A percentile compares a stretch with the other conserved stretches of the same genome.
These are phyloP conservation scores for Diaporthe aspalathi DNA, from an alignment of 2,329 filamentous ascomycete species.

Conservation along the genomic window DNA sequence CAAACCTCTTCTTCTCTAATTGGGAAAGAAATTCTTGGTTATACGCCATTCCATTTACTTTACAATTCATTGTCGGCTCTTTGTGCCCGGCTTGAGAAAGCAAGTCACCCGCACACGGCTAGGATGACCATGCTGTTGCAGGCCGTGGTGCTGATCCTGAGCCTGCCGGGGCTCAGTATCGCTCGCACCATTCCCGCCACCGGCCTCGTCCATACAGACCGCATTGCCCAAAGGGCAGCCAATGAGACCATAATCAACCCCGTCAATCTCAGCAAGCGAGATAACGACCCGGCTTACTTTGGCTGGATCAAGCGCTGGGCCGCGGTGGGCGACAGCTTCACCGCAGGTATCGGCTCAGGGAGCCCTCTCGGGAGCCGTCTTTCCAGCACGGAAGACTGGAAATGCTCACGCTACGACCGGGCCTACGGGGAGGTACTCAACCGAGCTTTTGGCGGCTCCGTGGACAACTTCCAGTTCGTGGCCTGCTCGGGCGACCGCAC, in stretches of 20 bases:
- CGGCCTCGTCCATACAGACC: neutral
- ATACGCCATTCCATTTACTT: too few species aligned
- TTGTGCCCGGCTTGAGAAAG: too few species aligned
- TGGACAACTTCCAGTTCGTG: neutral
- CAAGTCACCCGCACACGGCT: neutral
- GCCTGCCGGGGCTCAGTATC: neutral
- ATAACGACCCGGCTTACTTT: neutral
- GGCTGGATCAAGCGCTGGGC: slow-evolving; percentile 2
- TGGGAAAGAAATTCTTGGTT: too few species aligned
- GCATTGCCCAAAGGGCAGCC: neutral
- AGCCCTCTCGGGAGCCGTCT: neutral
- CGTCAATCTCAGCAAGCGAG: neutral
- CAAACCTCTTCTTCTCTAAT: too few species aligned
- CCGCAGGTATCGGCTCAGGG: neutral
- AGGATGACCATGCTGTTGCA: neutral
- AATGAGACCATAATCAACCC: neutral
- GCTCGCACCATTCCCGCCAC: neutral
- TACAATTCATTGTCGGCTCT: too few species aligned
- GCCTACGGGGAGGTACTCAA: neutral
- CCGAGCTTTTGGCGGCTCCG: neutral
- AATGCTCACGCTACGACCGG: neutral
- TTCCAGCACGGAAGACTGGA: neutral
- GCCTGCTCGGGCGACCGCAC: neutral
- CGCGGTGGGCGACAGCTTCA: neutral
- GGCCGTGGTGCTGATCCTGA: neutral